A percentile compares a stretch with the other conserved stretches of the same genome.
phyloP scores from a whole-genome alignment of 495 filamentous ascomycete species.

The Parmelia sp. region DNA sequence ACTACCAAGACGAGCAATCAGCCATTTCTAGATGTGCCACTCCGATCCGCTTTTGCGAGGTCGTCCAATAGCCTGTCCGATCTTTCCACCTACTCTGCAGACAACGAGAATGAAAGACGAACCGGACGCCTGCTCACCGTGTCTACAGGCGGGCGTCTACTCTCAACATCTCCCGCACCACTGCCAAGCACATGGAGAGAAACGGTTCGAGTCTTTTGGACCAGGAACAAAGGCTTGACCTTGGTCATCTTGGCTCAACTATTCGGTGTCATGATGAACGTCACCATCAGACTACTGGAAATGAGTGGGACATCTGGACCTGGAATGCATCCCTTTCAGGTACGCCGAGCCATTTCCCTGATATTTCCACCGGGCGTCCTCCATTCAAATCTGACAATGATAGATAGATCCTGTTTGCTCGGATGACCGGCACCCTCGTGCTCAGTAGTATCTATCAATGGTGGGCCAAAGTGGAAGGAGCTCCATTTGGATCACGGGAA shows the following conservation, averaged over 20 bases:
- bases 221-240: constrained; percentile 64
- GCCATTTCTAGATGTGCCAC: constrained; percentile 18
- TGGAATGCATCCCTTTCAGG: constrained; percentile 78
- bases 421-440: constrained; percentile 72
- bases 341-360: constrained; percentile 25
- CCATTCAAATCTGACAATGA: background rate
- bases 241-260: constrained; percentile 71
- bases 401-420: constrained; percentile 67
- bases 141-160: constrained; percentile 4
- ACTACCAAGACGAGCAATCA: constrained; percentile 1
- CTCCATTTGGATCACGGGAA: constrained; percentile 61
- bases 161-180: constrained; percentile 22
- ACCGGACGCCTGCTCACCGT: constrained; percentile 7
- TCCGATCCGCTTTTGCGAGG: constrained; percentile 17
- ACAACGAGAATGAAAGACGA: constrained; percentile 22
- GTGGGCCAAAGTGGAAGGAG: constrained; percentile 56
- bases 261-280: constrained; percentile 85
- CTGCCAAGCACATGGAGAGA: constrained; percentile 30
- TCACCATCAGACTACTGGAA: constrained; percentile 72
- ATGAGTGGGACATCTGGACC: constrained; percentile 56
- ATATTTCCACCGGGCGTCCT: background rate
- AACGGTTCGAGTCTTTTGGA: constrained; percentile 33
- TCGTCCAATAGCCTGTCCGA: constrained; percentile 22
- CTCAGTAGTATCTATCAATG: constrained; percentile 70
- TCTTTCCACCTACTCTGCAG: constrained; percentile 19